Conservation (phyloP, 2,329 filamentous ascomycete genomes). For the Hymenotorrendiella dingleyae region DNA sequence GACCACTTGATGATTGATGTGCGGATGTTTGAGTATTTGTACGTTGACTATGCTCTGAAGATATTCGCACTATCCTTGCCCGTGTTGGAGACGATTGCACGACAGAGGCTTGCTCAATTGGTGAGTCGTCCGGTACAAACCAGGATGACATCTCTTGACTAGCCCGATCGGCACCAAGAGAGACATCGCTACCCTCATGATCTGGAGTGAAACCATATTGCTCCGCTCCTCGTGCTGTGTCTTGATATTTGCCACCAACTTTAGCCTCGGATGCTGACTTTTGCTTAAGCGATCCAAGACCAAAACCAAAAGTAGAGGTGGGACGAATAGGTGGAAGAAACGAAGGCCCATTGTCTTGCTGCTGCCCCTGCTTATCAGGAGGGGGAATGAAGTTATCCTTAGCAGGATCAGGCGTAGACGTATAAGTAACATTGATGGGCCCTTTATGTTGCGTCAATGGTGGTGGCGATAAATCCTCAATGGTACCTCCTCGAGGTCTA, state of each 20-base stretch:
- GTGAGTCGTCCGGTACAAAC: neutral
- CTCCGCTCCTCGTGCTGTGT: neutral
- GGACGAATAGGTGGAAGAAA: slow-evolving; percentile 56
- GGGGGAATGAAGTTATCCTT: too few species aligned
- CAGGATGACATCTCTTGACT: too few species aligned
- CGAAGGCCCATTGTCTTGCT: slow-evolving; percentile 10
- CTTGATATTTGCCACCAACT: slow-evolving; percentile 19
- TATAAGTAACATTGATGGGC: neutral
- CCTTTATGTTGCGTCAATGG: neutral
- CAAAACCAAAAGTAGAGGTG: slow-evolving; percentile 49
- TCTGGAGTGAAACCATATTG: neutral
- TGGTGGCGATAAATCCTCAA: slow-evolving; percentile 8
- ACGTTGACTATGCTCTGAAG: slow-evolving; percentile 9
- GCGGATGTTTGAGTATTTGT: slow-evolving; percentile 2
- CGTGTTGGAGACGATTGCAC: neutral
- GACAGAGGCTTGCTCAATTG: slow-evolving; percentile 1
- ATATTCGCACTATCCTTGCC: slow-evolving; percentile 6
- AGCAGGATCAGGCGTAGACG: too few species aligned
- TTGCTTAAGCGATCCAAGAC: slow-evolving; percentile 28
- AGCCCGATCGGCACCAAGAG: neutral
- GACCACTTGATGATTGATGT: slow-evolving; percentile 9
- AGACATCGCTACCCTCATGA: neutral
- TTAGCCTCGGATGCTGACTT: slow-evolving; percentile 25
- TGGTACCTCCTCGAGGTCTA: slow-evolving; percentile 17
- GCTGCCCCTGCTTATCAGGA: slow-evolving; percentile 4